A percentile compares a stretch with the other conserved stretches of the same genome.
phyloP scores from a whole-genome alignment of 768 basidiomycete genomes.

The Tricholoma furcatifolium region DNA sequence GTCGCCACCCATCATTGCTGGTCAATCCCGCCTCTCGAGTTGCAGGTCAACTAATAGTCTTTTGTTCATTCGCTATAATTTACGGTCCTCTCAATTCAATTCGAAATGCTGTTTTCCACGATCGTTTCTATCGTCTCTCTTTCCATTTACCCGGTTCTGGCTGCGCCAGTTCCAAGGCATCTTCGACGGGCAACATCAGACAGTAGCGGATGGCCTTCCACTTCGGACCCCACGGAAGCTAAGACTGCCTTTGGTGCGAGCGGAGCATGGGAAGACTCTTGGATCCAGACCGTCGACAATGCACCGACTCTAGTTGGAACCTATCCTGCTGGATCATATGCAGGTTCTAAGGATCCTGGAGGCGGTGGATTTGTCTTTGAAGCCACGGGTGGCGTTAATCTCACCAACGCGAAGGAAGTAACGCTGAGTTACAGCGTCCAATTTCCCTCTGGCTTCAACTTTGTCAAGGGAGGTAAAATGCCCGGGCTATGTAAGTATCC shows the following conservation, averaged over 20 bases:
- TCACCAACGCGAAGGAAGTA: constrained; percentile 60
- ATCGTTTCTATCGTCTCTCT: constrained; percentile 8
- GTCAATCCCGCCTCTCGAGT: constrained; percentile 12
- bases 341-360: constrained; percentile 6
- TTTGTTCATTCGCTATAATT: constrained; percentile 5
- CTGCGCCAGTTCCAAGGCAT: constrained; percentile 12
- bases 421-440: constrained; percentile 58
- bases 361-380: constrained; percentile 43
- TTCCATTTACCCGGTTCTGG: constrained; percentile 2
- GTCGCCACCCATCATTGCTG: constrained; percentile 14
- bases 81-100: background rate
- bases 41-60: constrained; percentile 17
- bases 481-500: constrained; percentile 59
- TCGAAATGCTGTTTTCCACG: constrained; percentile 8
- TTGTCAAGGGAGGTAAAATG: constrained; percentile 65
- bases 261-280: constrained; percentile 3
- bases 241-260: constrained; percentile 9
- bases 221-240: background rate
- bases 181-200: background rate
- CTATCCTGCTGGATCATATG: constrained; percentile 14
- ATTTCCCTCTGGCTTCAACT: constrained; percentile 61
- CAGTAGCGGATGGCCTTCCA: constrained; percentile 8
- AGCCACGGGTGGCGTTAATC: constrained; percentile 51
- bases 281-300: background rate
- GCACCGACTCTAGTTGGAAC: constrained; percentile 2